Percentiles rank a stretch among this genome's conserved stretches.
Conservation (phyloP, 1,139 yeast genomes). For the Geotrichum armillariae region DNA sequence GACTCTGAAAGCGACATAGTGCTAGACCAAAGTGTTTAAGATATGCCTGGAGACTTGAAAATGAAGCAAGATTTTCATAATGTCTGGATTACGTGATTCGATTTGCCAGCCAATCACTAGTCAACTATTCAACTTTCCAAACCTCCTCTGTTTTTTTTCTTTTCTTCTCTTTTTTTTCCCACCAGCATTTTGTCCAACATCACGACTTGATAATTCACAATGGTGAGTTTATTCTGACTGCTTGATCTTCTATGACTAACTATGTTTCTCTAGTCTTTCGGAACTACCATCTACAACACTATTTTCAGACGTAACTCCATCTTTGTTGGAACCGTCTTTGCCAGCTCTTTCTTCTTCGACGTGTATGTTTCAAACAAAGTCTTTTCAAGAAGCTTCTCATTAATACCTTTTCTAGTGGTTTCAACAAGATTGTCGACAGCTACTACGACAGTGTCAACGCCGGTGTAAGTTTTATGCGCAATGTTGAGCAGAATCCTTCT, state of each 20-base stretch:
- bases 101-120: conserved; percentile 14
- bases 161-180: conserved; percentile 1
- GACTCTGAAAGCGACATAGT: not conserved
- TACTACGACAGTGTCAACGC: conserved; percentile 88
- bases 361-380: conserved; percentile 40
- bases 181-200: not conserved
- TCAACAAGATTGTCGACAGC: conserved; percentile 72
- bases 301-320: conserved; percentile 92
- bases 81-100: not conserved
- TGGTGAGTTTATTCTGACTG: conserved; percentile 4
- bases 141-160: not conserved
- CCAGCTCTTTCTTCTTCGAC: conserved; percentile 89
- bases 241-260: conserved; percentile 1
- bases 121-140: conserved; percentile 3
- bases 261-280: conserved; percentile 42
- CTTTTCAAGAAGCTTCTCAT: not conserved
- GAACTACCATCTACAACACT: conserved; percentile 61
- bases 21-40: no score
- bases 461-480: conserved; percentile 59
- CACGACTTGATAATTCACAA: conserved; percentile 3
- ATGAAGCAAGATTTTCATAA: no score
- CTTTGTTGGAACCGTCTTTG: conserved; percentile 82
- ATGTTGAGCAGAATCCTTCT: no score
- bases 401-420: conserved; percentile 43
- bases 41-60: no score